Evolutionary conservation across 805 yeast species (phyloP).

Genomic region (Priceomyces carsonii): DNA sequence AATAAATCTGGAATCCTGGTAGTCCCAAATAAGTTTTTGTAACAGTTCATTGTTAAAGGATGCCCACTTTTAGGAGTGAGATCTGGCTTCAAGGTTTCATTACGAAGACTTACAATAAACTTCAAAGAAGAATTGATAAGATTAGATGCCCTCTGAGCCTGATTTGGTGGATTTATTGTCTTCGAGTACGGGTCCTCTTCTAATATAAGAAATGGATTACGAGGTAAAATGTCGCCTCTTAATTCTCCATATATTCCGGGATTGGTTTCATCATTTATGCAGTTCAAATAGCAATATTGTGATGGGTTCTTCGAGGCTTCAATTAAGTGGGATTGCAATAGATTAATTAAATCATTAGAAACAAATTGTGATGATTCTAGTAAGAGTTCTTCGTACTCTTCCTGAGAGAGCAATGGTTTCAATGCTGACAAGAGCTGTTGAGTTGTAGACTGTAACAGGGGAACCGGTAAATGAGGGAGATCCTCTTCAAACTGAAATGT

Average conservation of each 20-base stretch:
- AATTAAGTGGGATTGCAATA: constrained; percentile 55
- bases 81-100: constrained; percentile 58
- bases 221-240: constrained; percentile 67
- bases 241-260: constrained; percentile 65
- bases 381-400: constrained; percentile 49
- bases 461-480: constrained; percentile 65
- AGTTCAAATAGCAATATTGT: constrained; percentile 53
- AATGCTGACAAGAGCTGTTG: constrained; percentile 55
- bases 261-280: constrained; percentile 47
- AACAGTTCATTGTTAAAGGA: constrained; percentile 69
- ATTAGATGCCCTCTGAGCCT: constrained; percentile 67
- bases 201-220: constrained; percentile 73
- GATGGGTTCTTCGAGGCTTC: constrained; percentile 45
- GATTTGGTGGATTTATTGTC: constrained; percentile 59
- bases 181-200: constrained; percentile 71
- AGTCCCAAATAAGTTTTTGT: constrained; percentile 66
- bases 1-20: constrained; percentile 47
- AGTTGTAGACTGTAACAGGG: constrained; percentile 51
- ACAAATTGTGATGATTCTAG: constrained; percentile 47
- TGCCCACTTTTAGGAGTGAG: constrained; percentile 48
- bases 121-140: constrained; percentile 65
- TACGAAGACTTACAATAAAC: constrained; percentile 60
- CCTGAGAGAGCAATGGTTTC: constrained; percentile 57
- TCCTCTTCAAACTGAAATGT: constrained; percentile 43
- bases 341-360: constrained; percentile 38